Conservation (phyloP, 495 filamentous ascomycete species). For the Aspergillus heteromorphus region DNA sequence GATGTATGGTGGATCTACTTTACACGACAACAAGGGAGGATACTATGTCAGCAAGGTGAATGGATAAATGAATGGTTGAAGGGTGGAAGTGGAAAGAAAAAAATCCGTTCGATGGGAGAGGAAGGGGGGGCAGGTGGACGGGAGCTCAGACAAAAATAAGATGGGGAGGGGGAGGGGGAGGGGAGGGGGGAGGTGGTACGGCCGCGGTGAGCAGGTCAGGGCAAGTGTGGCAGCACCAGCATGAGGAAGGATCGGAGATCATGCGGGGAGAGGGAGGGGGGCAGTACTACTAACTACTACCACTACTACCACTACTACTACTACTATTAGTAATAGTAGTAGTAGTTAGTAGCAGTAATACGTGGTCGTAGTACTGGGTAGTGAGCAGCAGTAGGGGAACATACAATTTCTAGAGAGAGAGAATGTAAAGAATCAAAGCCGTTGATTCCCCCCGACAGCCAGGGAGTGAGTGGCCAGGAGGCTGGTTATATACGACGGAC, state of each 20-base stretch:
- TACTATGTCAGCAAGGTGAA: background rate
- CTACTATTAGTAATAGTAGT: too few species aligned
- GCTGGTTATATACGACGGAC: background rate
- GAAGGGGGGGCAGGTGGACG: constrained; percentile 3
- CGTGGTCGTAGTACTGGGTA: too few species aligned
- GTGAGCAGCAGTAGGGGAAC: background rate
- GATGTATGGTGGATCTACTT: background rate
- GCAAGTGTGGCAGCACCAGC: background rate
- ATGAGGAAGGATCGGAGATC: background rate
- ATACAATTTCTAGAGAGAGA: background rate
- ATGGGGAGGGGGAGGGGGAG: background rate
- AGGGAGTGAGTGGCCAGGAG: background rate
- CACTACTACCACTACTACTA: too few species aligned
- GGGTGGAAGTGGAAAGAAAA: constrained; percentile 14
- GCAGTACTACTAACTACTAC: background rate
- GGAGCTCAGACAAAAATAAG: background rate
- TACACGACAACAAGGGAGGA: background rate
- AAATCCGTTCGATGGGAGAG: constrained; percentile 9
- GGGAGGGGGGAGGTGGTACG: background rate
- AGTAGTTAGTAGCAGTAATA: too few species aligned
- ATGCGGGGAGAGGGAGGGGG: constrained; percentile 14
- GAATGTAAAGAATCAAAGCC: background rate
- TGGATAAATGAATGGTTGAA: constrained; percentile 7
- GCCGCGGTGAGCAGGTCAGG: constrained; percentile 1
- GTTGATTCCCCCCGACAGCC: too few species aligned